Evolutionary conservation across 805 yeast species (phyloP).

Genomic region (Candida sakaeoensis): DNA sequence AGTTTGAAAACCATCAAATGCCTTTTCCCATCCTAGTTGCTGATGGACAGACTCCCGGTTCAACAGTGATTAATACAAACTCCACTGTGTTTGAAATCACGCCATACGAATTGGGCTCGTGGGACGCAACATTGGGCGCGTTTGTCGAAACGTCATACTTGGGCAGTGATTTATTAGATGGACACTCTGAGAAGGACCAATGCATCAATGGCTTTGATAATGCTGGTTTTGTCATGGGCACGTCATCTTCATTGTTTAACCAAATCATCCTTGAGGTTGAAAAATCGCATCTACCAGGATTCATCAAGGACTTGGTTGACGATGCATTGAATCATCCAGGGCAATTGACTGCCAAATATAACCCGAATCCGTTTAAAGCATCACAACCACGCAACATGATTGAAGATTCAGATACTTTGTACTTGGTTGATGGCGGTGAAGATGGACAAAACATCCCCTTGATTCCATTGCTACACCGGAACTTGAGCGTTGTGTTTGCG

Average conservation of each 20-base stretch:
- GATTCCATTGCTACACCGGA: slow-evolving; percentile 26
- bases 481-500: slow-evolving; percentile 34
- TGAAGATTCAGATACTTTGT: slow-evolving; percentile 18
- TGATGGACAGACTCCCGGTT: slow-evolving; percentile 60
- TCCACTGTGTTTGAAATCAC: slow-evolving; percentile 52
- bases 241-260: slow-evolving; percentile 80
- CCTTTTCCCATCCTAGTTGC: slow-evolving; percentile 38
- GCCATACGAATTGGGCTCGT: slow-evolving; percentile 38
- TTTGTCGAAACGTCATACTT: slow-evolving; percentile 59
- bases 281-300: slow-evolving; percentile 6
- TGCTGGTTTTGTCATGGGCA: slow-evolving; percentile 77
- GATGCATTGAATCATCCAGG: slow-evolving; percentile 5
- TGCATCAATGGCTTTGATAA: slow-evolving; percentile 78
- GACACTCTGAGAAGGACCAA: slow-evolving; percentile 39
- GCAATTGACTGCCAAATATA: slow-evolving; percentile 45
- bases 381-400: background rate
- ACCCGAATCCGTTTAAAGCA: slow-evolving; percentile 58
- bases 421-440: slow-evolving; percentile 39
- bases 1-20: slow-evolving; percentile 40
- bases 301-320: background rate
- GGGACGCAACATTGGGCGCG: slow-evolving; percentile 33
- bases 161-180: slow-evolving; percentile 64
- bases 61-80: slow-evolving; percentile 51
- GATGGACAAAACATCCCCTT: slow-evolving; percentile 38
- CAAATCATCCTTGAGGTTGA: slow-evolving; percentile 57